Evolutionary conservation across 83 land plant genomes (phyloP), one percentile per base, ranked within the genome.

Genomic region (Isoetes engelmannii): DNA sequence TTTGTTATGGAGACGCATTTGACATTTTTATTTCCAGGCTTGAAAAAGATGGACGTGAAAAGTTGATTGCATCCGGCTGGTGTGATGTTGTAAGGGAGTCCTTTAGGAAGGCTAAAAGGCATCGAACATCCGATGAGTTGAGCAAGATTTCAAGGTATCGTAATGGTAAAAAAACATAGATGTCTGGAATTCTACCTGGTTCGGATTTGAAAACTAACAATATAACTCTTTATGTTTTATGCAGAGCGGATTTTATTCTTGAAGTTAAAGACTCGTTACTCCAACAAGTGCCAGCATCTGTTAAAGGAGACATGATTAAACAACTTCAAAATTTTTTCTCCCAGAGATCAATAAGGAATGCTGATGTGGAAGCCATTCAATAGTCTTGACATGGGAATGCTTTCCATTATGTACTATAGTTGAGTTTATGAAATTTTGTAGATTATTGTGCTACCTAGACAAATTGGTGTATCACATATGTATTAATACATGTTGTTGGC

Each of bases 251-350:
- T 53, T 57, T 69, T 48, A 61, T 76, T 56, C 50, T 48, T 44
- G 74, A 64, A 43, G 75, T 71, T 41, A 63, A 65, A 61, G 75
- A 54, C 43, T 43, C 68, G 19, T 63, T 70, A 10, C 63, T 51
- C 55, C 75, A 53, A 6, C 67, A 71, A 56, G 69, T 76, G 43
- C 79, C 79, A 43, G 56, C 49, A 71, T 74, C 57, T 18, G 48
- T 76, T 56, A 76, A 76, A 51, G 75, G 71, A 69, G 75, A 76
- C 69, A 60, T 76, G 44, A 74, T 76, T 56, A 68, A 67, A 48
- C 79, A 76, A 48, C 42, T 76, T 20, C 61, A 67, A 20, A 55
- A 51, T 44, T 66, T 20, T 73, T 73, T 73, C 37, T 28, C 37
- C 2, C 37, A 28, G 37, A 28, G 37, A 28, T 28, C 37, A 28